These are phyloP conservation scores for Pseudoscleropodium purum DNA, from an alignment of 225 moss, liverwort and hornwort species.

Conservation along the genomic window DNA sequence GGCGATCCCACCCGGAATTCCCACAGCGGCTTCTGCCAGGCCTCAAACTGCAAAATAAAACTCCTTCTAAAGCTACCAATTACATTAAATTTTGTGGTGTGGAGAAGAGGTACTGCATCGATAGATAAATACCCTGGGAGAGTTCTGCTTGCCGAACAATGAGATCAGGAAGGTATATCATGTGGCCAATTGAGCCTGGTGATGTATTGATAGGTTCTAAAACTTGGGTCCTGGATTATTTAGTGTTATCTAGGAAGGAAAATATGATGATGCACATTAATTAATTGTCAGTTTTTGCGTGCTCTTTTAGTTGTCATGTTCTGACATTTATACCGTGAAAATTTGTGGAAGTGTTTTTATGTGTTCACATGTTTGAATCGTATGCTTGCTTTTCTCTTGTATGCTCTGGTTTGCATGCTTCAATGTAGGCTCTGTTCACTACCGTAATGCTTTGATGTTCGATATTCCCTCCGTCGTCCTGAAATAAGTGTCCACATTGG, in stretches of 20 bases:
- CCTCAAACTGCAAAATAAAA: background rate
- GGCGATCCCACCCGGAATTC: constrained; percentile 1
- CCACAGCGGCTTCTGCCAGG: background rate
- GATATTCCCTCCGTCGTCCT: too few relatives aligned
- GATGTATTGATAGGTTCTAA: background rate
- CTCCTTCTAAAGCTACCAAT: background rate
- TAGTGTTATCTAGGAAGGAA: background rate
- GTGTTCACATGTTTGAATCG: background rate
- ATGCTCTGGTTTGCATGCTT: background rate
- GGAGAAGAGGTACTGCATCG: background rate
- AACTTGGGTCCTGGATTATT: background rate
- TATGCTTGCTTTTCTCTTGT: background rate
- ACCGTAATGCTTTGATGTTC: background rate
- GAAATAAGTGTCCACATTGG: background rate
- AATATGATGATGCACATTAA: background rate
- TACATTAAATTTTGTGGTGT: background rate
- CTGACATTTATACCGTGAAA: background rate
- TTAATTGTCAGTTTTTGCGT: background rate
- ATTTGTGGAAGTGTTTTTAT: too few relatives aligned
- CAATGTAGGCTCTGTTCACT: background rate
- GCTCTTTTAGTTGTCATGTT: background rate
- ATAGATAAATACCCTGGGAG: background rate
- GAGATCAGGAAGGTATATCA: background rate
- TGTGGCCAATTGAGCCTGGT: background rate
- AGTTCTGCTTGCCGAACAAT: background rate